Evolutionary conservation across 352 stramenopile species (phyloP), one percentile per base, ranked within the genome.

Genomic region (Thraustochytrium striatum): DNA sequence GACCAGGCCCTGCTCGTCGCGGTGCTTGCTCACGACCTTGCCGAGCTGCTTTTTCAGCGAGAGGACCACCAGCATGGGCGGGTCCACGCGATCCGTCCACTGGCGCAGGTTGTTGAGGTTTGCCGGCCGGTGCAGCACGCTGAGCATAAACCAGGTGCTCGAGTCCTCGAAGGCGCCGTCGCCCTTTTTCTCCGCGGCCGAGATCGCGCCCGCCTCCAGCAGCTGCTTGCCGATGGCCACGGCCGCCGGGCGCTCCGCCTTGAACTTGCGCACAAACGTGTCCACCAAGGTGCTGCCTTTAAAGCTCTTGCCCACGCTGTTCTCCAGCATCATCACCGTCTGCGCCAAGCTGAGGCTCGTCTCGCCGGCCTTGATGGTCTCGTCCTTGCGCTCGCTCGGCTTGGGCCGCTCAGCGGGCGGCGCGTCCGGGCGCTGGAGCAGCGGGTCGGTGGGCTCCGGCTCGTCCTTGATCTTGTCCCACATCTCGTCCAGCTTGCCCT

Each of bases 1-100:
- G 7, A 80, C 9, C 5, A 41, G 19, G 41, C 61, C 61, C 35
- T 69, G 53, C 11, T 69, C 39, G n/a, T 32, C 38, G 91, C 43
- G 87, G 84, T 47, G 91, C 87, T 75, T 91, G 90, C 79, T 89
- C 85, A 50, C 85, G 85, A 80, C 91, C 86, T 41, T 32, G 84
- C 61, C 57, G 61, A 72, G 55, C 57, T 62, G 59, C 21, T 61
- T 81, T 19, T 87, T 62, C 44, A 80, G 43, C 39, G 55, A 32
- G 0, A 83, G 43, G 13, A 88, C 32, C 28, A 47, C 38, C 35
- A 86, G 61, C 11, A 72, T 16, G 61, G 86, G 68, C 28, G 28
- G 43, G 75, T 85, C 83, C 3, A 85, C 75, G 32, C 41, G 58
- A 68, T 87, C 82, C 8, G n/a, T 83, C 81, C 83, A 88, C 35